Base-by-base conservation (phyloP, 768 basidiomycete species). In the Baorangia bicolor region DNA sequence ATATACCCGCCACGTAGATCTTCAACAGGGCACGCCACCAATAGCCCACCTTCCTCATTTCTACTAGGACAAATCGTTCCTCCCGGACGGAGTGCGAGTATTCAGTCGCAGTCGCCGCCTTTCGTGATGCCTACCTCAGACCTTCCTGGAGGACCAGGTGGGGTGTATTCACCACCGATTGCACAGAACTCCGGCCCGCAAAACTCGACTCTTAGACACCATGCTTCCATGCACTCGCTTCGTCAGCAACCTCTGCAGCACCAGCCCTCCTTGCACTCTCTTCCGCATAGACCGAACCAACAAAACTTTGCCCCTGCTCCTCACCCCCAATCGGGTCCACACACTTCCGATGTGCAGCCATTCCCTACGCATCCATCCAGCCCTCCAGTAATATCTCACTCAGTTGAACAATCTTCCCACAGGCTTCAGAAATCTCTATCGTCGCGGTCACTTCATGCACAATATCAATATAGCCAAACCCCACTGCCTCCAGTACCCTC, bases 381-480 rank as follows among this genome's bases (percentile, higher is more conserved):
- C 54, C 60, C 56, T 33, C 51, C 56, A 41, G 40, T 30, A 21
- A 25, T 13, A 30, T 20, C 54, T 27, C 79, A 80, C 5, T 78
- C 80, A 7, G 79, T 77, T n/a, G 83, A 83, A 56, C 78, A 79
- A 51, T 30, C 64, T 28, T 33, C 53, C n/a, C 67, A 65, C 25
- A 69, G 60, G 14, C 58, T 81, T 28, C 76, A 73, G 31, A 87
- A 86, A 66, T 80, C 81, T 11, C 69, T 78, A 21, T 89, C 89
- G 13, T 73, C 81, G 23, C 81, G 80, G 21, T 88, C 85, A 14
- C 75, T 90, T 28, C 75, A 76, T 64, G 75, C 81, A 45, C 82
- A 82, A 54, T 70, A 77, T 47, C 83, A 82, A 51, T 67, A 75
- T 53, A 77, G 77, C 18, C 68, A 61, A 41, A 60, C 57, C 7